These are phyloP conservation scores for Tubosaeta sp. DNA, from an alignment of 768 basidiomycete species.

Conservation along the genomic window DNA sequence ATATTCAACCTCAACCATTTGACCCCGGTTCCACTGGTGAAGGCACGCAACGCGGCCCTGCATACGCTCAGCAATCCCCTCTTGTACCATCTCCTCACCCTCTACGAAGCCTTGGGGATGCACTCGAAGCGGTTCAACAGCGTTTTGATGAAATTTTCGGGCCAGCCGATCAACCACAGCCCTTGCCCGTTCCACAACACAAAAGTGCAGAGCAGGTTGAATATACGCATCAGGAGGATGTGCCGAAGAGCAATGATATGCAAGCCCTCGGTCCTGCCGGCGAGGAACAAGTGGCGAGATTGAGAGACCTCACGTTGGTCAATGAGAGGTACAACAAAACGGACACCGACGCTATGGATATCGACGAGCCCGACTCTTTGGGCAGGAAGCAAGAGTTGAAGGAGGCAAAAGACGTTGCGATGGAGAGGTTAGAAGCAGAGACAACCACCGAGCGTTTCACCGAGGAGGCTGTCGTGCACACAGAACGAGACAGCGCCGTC, in stretches of 20 bases:
- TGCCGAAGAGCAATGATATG: slow-evolving; percentile 66
- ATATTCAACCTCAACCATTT: slow-evolving; percentile 9
- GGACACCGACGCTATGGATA: slow-evolving; percentile 44
- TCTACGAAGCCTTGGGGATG: slow-evolving; percentile 78
- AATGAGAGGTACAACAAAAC: slow-evolving; percentile 51
- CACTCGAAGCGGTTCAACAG: slow-evolving; percentile 73
- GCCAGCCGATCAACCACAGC: slow-evolving; percentile 31
- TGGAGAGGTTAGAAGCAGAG: slow-evolving; percentile 25
- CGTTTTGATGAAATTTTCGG: slow-evolving; percentile 80
- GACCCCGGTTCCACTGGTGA: slow-evolving; percentile 35
- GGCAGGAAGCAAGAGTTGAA: slow-evolving; percentile 23
- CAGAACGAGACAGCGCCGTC: slow-evolving; percentile 16
- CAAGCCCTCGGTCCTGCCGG: slow-evolving; percentile 88
- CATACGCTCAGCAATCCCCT: slow-evolving; percentile 36
- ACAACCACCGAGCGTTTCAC: slow-evolving; percentile 21
- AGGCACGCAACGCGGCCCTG: slow-evolving; percentile 45
- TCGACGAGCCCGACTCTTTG: slow-evolving; percentile 32
- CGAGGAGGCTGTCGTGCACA: slow-evolving; percentile 48
- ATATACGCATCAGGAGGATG: slow-evolving; percentile 57
- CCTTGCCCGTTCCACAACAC: slow-evolving; percentile 35
- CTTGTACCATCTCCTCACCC: slow-evolving; percentile 44
- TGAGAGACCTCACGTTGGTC: slow-evolving; percentile 74
- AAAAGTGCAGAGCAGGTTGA: slow-evolving; percentile 56
- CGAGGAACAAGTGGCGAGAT: slow-evolving; percentile 76
- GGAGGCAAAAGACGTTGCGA: slow-evolving; percentile 20